Evolutionary conservation across 2,329 filamentous ascomycete species (phyloP), one percentile per base, ranked within the genome.

Genomic region (Reticulascus tulasneorum): DNA sequence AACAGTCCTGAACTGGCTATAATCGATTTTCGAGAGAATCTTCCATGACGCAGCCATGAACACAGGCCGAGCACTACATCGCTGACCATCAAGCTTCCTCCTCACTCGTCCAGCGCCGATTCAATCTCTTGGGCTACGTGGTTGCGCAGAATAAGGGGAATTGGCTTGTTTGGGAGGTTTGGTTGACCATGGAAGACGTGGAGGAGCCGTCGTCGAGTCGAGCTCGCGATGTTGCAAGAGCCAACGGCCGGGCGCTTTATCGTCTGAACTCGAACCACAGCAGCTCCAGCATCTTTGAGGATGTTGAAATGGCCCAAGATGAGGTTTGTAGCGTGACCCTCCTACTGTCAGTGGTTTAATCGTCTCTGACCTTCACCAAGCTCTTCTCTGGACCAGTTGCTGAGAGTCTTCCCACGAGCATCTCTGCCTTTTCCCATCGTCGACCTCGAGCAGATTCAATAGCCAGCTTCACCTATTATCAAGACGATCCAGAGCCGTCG

Each of bases 251-350:
- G 13, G 35, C 56, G 33, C 55, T 86, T 44, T 86, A 87, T 60
- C 71, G 82, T 35, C 70, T 83, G 37, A 71, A 72, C 47, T 84
- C 82, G 33, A 86, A 86, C 52, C 71, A 80, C 51, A 88, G 84
- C 64, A 79, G 74, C 61, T 72, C 82, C 23, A 94, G 87, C 62
- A 82, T 96, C 49, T 83, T 95, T 50, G 88, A 88, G 48, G 88
- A 95, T 61, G 90, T 97, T n/a, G 91, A 96, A 59, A 97, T 98
- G 93, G 91, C 93, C 15, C 88, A 94, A 33, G 87, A 95, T 58
- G 91, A 97, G 77, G 86, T 93, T 52, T 39, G 47, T 33, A 25
- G 17, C 23, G 31, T 32, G 15, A 19, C 17, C 17, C 9, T 23
- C n/a, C 29, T n/a, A 19, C 16, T 8, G 11, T 15, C n/a, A 15